Conservation (phyloP, 805 yeast genomes). For the Saccharomycodes ludwigii region DNA sequence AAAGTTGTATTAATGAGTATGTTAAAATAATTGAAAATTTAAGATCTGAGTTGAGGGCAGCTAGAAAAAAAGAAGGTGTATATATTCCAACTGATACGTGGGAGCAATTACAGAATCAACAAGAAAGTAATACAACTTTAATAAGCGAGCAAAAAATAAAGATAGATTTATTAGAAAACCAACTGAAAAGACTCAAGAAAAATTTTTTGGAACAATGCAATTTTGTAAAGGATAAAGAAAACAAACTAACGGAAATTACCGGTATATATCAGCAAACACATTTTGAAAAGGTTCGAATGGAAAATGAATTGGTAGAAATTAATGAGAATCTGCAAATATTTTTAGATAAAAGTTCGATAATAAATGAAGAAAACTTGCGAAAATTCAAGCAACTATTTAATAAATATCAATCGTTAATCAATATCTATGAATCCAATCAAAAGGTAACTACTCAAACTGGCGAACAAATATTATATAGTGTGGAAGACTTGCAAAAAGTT, state of each 20-base stretch:
- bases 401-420: no score
- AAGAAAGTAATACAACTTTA: constrained; percentile 36
- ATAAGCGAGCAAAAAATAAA: constrained; percentile 39
- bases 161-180: constrained; percentile 36
- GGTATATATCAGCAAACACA: no score
- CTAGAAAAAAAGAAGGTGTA: constrained; percentile 56
- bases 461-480: no score
- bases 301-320: no score
- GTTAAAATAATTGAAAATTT: constrained; percentile 42
- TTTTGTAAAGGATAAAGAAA: constrained; percentile 15
- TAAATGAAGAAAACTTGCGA: no score
- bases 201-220: constrained; percentile 27
- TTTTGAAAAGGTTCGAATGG: no score
- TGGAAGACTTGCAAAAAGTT: no score
- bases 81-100: constrained; percentile 44
- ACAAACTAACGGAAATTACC: constrained; percentile 10
- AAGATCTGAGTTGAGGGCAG: constrained; percentile 47
- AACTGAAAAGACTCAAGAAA: constrained; percentile 28
- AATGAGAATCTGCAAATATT: no score
- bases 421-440: no score
- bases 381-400: no score
- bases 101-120: constrained; percentile 30
- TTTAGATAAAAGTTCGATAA: no score
- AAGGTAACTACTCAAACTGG: no score
- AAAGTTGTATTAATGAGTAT: constrained; percentile 40